Conservation (phyloP, 108 stramenopile species). For the Pseudonitzschia pungens region DNA sequence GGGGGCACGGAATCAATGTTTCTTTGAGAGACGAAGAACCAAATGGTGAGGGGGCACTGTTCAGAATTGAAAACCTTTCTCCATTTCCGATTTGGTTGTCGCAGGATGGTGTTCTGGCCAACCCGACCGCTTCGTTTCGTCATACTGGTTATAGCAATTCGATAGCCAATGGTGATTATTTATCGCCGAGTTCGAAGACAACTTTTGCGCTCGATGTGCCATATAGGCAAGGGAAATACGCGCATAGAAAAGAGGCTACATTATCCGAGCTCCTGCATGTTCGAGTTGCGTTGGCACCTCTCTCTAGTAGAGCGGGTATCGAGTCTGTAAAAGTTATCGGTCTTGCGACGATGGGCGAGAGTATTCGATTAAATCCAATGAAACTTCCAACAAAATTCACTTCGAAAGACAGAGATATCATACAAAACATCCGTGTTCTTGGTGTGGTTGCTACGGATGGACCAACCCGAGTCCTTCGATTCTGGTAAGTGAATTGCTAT, state of each 20-base stretch:
- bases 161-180: conserved; percentile 49
- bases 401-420: conserved; percentile 19
- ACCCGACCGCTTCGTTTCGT: conserved; percentile 29
- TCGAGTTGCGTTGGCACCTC: conserved; percentile 64
- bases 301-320: conserved; percentile 52
- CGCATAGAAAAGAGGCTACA: conserved; percentile 49
- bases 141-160: not conserved
- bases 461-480: conserved; percentile 62
- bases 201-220: conserved; percentile 74
- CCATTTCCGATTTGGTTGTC: conserved; percentile 68
- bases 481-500: conserved; percentile 35
- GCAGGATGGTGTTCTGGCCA: conserved; percentile 67
- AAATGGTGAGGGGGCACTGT: conserved; percentile 55
- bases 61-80: conserved; percentile 69
- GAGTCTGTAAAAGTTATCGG: conserved; percentile 69
- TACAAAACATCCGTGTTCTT: conserved; percentile 51
- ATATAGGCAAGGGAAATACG: conserved; percentile 71
- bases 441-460: conserved; percentile 63
- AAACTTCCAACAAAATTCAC: conserved; percentile 39
- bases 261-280: conserved; percentile 54
- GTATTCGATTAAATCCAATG: conserved; percentile 58
- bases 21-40: conserved; percentile 65
- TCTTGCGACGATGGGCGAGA: conserved; percentile 47
- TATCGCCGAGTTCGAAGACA: conserved; percentile 34
- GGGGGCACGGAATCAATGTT: conserved; percentile 61